Evolutionary conservation across 495 filamentous ascomycete species (phyloP), one percentile per base, ranked within the genome.

Genomic region (Thermochaetoides thermophila): DNA sequence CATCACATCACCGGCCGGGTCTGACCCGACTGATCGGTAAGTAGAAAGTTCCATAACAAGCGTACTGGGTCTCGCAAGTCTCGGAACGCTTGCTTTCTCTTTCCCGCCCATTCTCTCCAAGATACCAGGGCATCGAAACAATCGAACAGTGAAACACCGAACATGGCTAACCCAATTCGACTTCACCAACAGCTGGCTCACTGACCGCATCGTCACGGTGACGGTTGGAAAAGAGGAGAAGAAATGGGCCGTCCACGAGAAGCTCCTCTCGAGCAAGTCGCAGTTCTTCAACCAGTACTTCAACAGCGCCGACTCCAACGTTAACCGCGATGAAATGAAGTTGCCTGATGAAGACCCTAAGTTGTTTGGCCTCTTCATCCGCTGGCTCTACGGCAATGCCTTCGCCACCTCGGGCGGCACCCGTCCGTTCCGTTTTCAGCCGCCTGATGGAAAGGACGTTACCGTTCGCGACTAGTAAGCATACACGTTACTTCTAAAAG

Each of bases 381-480:
- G 39, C 34, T 53, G 49, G 49, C 34, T 53, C 2, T 53, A 53
- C 35, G 45, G 45, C 33, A 51, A 47, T 4, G 35, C 50, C 17
- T 48, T 43, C 27, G 7, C 23, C 26, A 21, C 20, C 16, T 23
- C 37, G 14, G 36, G 23, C 33, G 28, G 27, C 12, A 15, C 27
- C 13, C 25, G 36, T 21, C 28, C 14, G 19, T 39, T 44, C 19
- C 40, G 34, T n/a, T 44, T 37, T 28, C 15, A 17, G 6, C 18
- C 18, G n/a, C 50, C 50, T 0, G 43, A 49, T 5, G 34, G 14
- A 4, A 17, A 35, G 2, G 25, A 27, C 0, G 11, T 30, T 5
- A 44, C 38, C 3, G 36, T 54, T 9, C 31, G 46, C 1, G 50
- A 54, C 20, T 54, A 52, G 48, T 52, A 39, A 6, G 48, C 11